Evolutionary conservation across 768 basidiomycete genomes (phyloP), one percentile per base, ranked within the genome.

Genomic region (Tricholomella constricta): DNA sequence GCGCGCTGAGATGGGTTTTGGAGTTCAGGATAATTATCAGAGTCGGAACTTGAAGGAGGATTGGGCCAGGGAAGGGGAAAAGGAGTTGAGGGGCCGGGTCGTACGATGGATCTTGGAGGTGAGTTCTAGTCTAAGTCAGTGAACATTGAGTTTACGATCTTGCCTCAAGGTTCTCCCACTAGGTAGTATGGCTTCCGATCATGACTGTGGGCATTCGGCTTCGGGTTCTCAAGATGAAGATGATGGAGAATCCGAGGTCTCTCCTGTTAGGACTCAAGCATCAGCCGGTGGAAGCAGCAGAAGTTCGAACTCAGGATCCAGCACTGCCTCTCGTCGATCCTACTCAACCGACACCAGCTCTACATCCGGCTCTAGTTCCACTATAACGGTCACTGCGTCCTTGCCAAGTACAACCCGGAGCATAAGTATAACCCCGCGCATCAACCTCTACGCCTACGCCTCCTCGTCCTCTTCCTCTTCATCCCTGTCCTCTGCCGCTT

Each of bases 31-130:
- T 9, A 22, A 20, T 4, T n/a, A 12, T 32, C 17, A 9, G 19
- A 7, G 29, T n/a, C 15, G 17, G 14, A 9, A 3, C 31, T 32
- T 32, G 29, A 17, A 43, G 19, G 9, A n/a, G 48, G 34, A 9
- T 17, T 36, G 44, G 43, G 35, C 22, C 23, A 45, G 36, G 44
- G 35, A 52, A 4, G 62, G 58, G n/a, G 63, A 73, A 8, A 48
- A 67, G 35, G 52, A 62, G 7, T 55, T 76, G 26, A 68, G 78
- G 8, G 56, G 59, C 23, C 56, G 70, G 41, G 63, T 76, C 8
- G 63, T 78, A 2, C 45, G 64, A 23, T 83, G 82, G 81, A 66
- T 82, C 17, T 66, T 83, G 32, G 67, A 76, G 60, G 83, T 77
- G 27, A 44, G 61, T 51, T 46, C 40, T 10, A 48, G 23, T 45